These are phyloP conservation scores for Yamadazyma pseudoaaseri DNA, from an alignment of 1,139 yeast genomes.

Conservation along the genomic window DNA sequence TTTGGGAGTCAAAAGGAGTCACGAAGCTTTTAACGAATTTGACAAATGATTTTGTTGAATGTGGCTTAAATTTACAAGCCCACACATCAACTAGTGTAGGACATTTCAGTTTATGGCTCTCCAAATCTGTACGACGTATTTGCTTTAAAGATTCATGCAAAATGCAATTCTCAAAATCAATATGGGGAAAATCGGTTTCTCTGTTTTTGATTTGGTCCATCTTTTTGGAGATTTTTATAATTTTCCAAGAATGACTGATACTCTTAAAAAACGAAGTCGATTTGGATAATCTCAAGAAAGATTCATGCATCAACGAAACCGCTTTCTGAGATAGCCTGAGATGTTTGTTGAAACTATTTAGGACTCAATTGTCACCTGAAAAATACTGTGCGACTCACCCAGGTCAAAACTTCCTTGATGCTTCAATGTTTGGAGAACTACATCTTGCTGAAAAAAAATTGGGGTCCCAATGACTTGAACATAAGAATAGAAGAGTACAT, in stretches of 20 bases:
- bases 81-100: conserved; percentile 52
- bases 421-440: neutral
- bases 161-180: conserved; percentile 49
- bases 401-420: no score
- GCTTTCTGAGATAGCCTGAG: no score
- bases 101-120: conserved; percentile 20
- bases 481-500: neutral
- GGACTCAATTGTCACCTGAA: no score
- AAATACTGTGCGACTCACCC: conserved; percentile 3
- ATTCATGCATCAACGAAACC: conserved; percentile 2
- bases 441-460: neutral
- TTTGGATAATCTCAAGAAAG: conserved; percentile 3
- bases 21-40: conserved; percentile 26
- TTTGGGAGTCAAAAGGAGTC: conserved; percentile 24
- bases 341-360: no score
- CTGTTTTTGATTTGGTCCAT: conserved; percentile 10
- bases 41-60: conserved; percentile 27
- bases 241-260: conserved; percentile 6
- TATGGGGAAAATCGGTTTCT: conserved; percentile 14
- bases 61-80: conserved; percentile 44
- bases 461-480: neutral
- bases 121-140: conserved; percentile 28
- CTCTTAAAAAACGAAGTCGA: conserved; percentile 5
- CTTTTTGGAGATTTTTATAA: conserved; percentile 8
- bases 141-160: conserved; percentile 51